These are phyloP conservation scores for Acrocalymma vagum DNA, from an alignment of 2,329 filamentous ascomycete species.

Conservation along the genomic window DNA sequence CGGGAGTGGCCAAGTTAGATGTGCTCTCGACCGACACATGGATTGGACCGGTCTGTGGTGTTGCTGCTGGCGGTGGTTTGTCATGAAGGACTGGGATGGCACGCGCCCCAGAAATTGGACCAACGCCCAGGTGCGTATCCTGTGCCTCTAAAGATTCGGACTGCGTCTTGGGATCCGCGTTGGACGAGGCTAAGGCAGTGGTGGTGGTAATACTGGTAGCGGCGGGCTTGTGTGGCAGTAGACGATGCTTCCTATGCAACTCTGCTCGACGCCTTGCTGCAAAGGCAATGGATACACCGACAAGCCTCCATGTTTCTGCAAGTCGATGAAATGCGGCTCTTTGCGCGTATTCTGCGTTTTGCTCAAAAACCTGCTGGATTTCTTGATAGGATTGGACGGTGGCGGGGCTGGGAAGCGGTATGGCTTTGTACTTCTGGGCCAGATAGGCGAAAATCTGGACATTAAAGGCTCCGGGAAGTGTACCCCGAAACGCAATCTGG, in stretches of 20 bases:
- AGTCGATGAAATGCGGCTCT: conserved; percentile 59
- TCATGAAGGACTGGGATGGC: conserved; percentile 42
- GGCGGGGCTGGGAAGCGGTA: conserved; percentile 47
- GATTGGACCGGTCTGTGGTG: conserved; percentile 37
- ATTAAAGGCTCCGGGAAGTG: conserved; percentile 53
- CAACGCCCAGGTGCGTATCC: conserved; percentile 26
- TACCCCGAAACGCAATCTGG: conserved; percentile 60
- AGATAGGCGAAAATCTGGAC: conserved; percentile 51
- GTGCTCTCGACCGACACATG: conserved; percentile 60
- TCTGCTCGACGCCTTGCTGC: conserved; percentile 55
- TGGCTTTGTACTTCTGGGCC: conserved; percentile 54
- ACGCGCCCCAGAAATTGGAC: conserved; percentile 41
- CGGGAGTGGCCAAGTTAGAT: conserved; percentile 65
- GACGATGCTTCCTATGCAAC: conserved; percentile 36
- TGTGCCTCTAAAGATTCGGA: conserved; percentile 28
- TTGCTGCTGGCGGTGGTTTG: conserved; percentile 30
- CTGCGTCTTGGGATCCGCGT: conserved; percentile 13
- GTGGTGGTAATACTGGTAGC: no score
- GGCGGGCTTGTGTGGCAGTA: conserved; percentile 29
- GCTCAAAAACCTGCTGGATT: conserved; percentile 55
- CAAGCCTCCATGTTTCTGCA: conserved; percentile 67
- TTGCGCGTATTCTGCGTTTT: conserved; percentile 64
- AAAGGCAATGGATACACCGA: conserved; percentile 59
- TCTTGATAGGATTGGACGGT: conserved; percentile 46
- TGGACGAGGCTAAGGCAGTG: conserved; percentile 14